Percentiles rank a stretch among this genome's conserved stretches.
phyloP scores from a whole-genome alignment of 805 yeast species.

The Kazachstania viticola region DNA sequence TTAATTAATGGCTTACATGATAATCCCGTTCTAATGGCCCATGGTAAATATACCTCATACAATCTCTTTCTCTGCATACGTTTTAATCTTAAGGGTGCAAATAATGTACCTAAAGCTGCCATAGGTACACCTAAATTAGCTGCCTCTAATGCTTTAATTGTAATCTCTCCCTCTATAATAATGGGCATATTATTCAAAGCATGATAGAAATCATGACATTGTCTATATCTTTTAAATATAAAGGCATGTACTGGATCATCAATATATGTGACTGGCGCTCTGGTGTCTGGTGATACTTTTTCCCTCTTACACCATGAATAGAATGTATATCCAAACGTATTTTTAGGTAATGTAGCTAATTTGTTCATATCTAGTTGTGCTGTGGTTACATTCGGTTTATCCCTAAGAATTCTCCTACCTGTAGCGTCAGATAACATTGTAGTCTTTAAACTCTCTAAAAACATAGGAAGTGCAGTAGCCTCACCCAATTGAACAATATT shows the following conservation, averaged over 20 bases:
- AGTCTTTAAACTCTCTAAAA: conserved; percentile 49
- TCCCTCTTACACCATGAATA: conserved; percentile 73
- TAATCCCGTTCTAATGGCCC: conserved; percentile 72
- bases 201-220: conserved; percentile 95
- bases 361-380: conserved; percentile 52
- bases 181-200: conserved; percentile 85
- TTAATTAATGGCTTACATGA: conserved; percentile 67
- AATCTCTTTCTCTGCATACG: conserved; percentile 52
- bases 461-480: conserved; percentile 65
- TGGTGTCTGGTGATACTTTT: conserved; percentile 86
- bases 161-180: conserved; percentile 91
- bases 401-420: conserved; percentile 70
- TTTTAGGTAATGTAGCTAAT: conserved; percentile 47
- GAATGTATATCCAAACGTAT: conserved; percentile 72
- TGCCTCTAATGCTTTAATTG: conserved; percentile 84
- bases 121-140: conserved; percentile 88
- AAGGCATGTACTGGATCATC: conserved; percentile 86
- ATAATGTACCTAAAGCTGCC: conserved; percentile 87
- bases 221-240: conserved; percentile 87
- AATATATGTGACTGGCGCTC: conserved; percentile 78
- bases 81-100: conserved; percentile 74
- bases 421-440: conserved; percentile 65
- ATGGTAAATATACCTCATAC: conserved; percentile 64
- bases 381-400: conserved; percentile 75
- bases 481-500: conserved; percentile 82